Percentiles rank a stretch among this genome's conserved stretches.
Evolutionary conservation across 2,329 filamentous ascomycete genomes (phyloP).

Genomic region (Sporothrix luriei): DNA sequence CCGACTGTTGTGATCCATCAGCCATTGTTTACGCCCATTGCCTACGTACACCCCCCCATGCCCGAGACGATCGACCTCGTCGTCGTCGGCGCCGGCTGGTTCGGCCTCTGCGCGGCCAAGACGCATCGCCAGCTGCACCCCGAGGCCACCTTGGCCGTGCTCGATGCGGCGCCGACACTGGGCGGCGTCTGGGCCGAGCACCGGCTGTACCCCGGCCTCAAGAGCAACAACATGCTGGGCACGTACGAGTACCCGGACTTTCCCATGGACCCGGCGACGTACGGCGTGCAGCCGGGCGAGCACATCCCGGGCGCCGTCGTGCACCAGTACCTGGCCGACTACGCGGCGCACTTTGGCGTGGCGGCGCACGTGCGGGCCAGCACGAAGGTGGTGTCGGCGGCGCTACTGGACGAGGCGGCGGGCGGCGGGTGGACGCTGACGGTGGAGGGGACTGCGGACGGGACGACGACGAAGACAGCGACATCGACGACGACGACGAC

Average conservation of each 20-base stretch:
- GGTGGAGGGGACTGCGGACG: constrained; percentile 31
- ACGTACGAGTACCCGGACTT: constrained; percentile 75
- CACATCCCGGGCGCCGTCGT: constrained; percentile 54
- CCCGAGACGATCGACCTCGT: constrained; percentile 51
- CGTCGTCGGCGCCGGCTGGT: constrained; percentile 53
- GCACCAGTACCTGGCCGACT: constrained; percentile 52
- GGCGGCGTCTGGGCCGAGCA: constrained; percentile 72
- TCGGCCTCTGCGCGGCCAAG: constrained; percentile 63
- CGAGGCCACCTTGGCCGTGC: constrained; percentile 55
- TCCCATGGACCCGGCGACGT: constrained; percentile 63
- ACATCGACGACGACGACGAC: constrained; percentile 31
- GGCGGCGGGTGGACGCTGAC: constrained; percentile 50
- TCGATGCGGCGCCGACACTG: constrained; percentile 59
- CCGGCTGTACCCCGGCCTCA: constrained; percentile 68
- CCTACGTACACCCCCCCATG: constrained; percentile 13
- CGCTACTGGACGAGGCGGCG: constrained; percentile 43
- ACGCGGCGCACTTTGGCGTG: constrained; percentile 50
- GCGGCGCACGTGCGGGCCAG: constrained; percentile 46
- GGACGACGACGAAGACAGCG: constrained; percentile 34
- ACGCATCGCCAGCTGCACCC: constrained; percentile 63
- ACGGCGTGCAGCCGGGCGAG: constrained; percentile 50
- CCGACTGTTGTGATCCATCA: background rate
- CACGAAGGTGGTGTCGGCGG: constrained; percentile 48
- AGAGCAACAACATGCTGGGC: constrained; percentile 73
- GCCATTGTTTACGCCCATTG: background rate